Conservation (phyloP, 2,329 filamentous ascomycete genomes). For the Zopfia rhizophila region DNA sequence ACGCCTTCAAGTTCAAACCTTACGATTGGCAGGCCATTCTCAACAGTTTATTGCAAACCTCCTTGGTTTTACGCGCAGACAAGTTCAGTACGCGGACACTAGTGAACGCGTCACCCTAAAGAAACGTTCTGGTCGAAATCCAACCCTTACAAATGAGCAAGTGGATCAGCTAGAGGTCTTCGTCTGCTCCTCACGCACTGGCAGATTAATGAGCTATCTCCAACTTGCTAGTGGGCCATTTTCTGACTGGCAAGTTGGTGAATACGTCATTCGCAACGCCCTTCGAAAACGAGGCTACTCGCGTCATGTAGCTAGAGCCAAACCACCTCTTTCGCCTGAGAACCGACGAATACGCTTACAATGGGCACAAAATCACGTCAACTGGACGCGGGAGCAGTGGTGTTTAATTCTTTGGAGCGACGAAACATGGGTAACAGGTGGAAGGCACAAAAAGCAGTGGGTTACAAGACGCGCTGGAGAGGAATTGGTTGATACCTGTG, state of each 20-base stretch:
- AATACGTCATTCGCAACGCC: too few species aligned
- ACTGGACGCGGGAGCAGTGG: slow-evolving; percentile 9
- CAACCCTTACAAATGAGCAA: background rate
- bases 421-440: slow-evolving; percentile 6
- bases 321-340: too few species aligned
- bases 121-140: background rate
- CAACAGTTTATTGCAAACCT: background rate
- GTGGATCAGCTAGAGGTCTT: slow-evolving; percentile 1
- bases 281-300: too few species aligned
- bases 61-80: background rate
- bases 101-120: background rate
- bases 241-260: too few species aligned
- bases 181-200: background rate
- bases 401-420: slow-evolving; percentile 9
- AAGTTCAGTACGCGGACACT: background rate
- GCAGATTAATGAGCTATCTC: background rate
- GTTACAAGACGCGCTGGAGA: slow-evolving; percentile 3
- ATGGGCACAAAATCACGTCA: slow-evolving; percentile 4
- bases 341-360: too few species aligned
- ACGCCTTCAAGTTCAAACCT: too few species aligned
- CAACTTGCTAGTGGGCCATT: too few species aligned
- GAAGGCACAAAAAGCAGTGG: slow-evolving; percentile 10
- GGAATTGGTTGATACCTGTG: slow-evolving; percentile 3
- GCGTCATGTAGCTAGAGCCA: too few species aligned
- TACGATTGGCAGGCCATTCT: too few species aligned